These are phyloP conservation scores for Alternaria infectoria DNA, from an alignment of 2,329 filamentous ascomycete species.

Conservation along the genomic window DNA sequence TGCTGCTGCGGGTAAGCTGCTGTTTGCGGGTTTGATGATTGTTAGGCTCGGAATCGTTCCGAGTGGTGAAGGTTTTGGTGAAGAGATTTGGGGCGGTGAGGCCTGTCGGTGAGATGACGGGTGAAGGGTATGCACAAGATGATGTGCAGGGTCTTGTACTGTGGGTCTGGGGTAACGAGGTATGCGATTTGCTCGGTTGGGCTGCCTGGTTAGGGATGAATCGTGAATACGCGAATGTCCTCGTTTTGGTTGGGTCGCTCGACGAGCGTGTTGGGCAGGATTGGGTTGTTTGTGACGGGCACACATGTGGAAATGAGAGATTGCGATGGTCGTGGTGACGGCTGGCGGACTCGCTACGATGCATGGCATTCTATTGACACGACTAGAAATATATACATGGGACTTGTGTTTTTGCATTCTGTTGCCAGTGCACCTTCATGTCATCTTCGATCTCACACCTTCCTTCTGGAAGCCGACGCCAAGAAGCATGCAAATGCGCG, in stretches of 20 bases:
- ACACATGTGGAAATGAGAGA: conserved; percentile 9
- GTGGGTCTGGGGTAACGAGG: conserved; percentile 22
- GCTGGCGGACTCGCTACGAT: neutral
- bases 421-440: conserved; percentile 10
- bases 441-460: conserved; percentile 9
- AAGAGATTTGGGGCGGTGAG: conserved; percentile 6
- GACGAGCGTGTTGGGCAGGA: neutral
- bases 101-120: conserved; percentile 4
- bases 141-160: conserved; percentile 11
- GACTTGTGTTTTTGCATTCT: neutral
- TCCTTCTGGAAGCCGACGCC: conserved; percentile 32
- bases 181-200: conserved; percentile 13
- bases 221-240: neutral
- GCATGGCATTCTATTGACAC: neutral
- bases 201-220: conserved; percentile 2
- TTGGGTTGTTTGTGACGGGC: conserved; percentile 3
- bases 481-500: conserved; percentile 33
- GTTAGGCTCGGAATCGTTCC: neutral
- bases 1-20: conserved; percentile 5
- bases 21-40: neutral
- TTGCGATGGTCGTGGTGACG: conserved; percentile 3
- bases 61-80: conserved; percentile 4
- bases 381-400: neutral
- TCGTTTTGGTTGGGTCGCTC: too few species aligned
- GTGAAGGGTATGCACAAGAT: neutral